A percentile compares a stretch with the other conserved stretches of the same genome.
These are phyloP conservation scores for Tolypocladium pustulatum DNA, from an alignment of 2,329 filamentous ascomycete genomes.

Conservation along the genomic window DNA sequence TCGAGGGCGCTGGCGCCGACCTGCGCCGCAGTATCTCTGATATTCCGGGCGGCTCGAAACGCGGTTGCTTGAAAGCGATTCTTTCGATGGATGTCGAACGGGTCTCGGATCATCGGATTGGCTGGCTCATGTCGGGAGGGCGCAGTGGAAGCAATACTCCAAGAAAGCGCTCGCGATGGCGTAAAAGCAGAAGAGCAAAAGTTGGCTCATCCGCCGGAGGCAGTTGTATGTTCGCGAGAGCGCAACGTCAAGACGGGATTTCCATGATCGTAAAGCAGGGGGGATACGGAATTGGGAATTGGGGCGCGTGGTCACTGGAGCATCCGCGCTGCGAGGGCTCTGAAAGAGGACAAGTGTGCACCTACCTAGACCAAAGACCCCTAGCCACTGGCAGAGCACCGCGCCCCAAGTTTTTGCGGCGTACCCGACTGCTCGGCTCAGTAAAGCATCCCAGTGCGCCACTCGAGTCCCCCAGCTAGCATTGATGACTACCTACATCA, in stretches of 20 bases:
- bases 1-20: constrained; percentile 37
- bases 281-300: not conserved
- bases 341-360: not conserved
- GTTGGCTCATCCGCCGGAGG: not conserved
- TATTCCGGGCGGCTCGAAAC: constrained; percentile 30
- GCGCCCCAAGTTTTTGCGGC: not conserved
- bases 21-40: constrained; percentile 38
- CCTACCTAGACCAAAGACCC: too few species aligned
- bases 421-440: not conserved
- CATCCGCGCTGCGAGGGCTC: not conserved
- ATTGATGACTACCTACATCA: not conserved
- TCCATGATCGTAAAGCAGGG: not conserved
- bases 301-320: not conserved
- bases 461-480: not conserved
- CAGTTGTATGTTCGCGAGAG: not conserved
- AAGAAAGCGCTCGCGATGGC: not conserved
- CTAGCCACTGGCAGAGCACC: too few species aligned
- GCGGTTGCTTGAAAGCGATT: constrained; percentile 39
- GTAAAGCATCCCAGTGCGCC: not conserved
- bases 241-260: not conserved
- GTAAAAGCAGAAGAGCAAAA: not conserved
- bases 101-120: constrained; percentile 29
- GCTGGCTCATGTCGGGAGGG: constrained; percentile 16
- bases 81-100: constrained; percentile 31
- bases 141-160: not conserved